Evolutionary conservation across 208 protist species (phyloP).

Genomic region (Naegleria fowleri): DNA sequence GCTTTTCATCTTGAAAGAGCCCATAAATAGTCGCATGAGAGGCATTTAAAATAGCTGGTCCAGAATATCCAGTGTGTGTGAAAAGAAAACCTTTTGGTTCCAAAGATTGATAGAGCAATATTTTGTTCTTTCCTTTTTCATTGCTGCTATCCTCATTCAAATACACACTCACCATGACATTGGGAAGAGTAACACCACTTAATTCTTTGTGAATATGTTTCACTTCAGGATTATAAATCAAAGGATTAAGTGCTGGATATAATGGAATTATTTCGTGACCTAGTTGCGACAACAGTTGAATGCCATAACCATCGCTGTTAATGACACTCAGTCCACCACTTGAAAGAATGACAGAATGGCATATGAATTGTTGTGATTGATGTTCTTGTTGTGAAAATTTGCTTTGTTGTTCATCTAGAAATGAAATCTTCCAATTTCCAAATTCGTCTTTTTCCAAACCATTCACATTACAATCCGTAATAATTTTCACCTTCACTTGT

Average conservation of each 20-base stretch:
- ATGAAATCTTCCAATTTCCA: background rate
- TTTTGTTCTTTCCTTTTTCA: background rate
- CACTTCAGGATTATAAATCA: background rate
- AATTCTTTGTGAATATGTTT: background rate
- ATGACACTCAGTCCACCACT: background rate
- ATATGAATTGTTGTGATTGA: background rate
- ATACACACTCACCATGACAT: background rate
- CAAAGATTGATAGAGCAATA: background rate
- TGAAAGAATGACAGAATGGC: background rate
- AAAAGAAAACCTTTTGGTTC: slow-evolving; percentile 7
- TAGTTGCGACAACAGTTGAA: background rate
- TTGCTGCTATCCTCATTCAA: too few species aligned
- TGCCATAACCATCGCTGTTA: slow-evolving; percentile 2
- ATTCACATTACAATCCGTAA: background rate
- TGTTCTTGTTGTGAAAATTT: background rate
- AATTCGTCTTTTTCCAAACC: background rate
- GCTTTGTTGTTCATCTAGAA: background rate
- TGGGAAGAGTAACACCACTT: background rate
- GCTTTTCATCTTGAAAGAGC: background rate
- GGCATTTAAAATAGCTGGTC: background rate
- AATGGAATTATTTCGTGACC: background rate
- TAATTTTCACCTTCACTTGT: background rate
- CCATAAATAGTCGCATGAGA: background rate
- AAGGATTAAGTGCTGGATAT: background rate
- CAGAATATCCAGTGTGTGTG: slow-evolving; percentile 13